Conservation (phyloP, 2,329 filamentous ascomycete genomes). For the Exserohilum turcica region DNA sequence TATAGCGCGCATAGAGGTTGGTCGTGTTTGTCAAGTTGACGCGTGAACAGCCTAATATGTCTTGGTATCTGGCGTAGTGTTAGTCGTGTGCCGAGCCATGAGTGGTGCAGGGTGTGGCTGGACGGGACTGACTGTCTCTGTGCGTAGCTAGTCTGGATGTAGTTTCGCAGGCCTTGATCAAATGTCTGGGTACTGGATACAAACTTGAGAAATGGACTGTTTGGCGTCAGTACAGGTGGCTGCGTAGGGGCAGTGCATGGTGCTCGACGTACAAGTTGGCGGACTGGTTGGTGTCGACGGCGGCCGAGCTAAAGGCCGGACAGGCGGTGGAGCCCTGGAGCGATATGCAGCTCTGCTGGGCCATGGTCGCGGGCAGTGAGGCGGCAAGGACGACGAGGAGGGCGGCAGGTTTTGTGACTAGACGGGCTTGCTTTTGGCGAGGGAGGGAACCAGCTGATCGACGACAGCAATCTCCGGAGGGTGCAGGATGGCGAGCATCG, state of each 20-base stretch:
- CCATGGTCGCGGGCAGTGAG: slow-evolving; percentile 38
- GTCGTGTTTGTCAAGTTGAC: slow-evolving; percentile 79
- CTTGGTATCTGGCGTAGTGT: slow-evolving; percentile 70
- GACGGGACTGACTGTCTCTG: slow-evolving; percentile 69
- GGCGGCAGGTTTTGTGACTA: slow-evolving; percentile 22
- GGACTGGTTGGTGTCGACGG: slow-evolving; percentile 69
- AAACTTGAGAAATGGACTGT: slow-evolving; percentile 81
- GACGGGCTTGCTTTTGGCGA: slow-evolving; percentile 30
- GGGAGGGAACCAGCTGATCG: slow-evolving; percentile 13
- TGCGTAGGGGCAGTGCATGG: not conserved
- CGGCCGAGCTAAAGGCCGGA: slow-evolving; percentile 72
- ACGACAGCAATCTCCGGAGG: slow-evolving; percentile 16
- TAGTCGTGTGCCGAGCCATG: slow-evolving; percentile 24
- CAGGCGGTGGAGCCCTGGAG: slow-evolving; percentile 72
- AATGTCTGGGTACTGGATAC: slow-evolving; percentile 79
- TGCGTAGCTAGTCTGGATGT: slow-evolving; percentile 76
- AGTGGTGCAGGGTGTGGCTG: not conserved
- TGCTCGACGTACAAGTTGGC: slow-evolving; percentile 64
- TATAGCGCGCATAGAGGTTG: slow-evolving; percentile 89
- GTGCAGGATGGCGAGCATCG: slow-evolving; percentile 13
- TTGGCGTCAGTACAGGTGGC: slow-evolving; percentile 11
- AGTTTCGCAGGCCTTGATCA: slow-evolving; percentile 73
- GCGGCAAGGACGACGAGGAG: slow-evolving; percentile 37
- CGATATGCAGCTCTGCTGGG: slow-evolving; percentile 64
- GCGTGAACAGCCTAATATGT: slow-evolving; percentile 77